Evolutionary conservation across 768 basidiomycete species (phyloP).

Genomic region (Strobilomyces echinocephalus): DNA sequence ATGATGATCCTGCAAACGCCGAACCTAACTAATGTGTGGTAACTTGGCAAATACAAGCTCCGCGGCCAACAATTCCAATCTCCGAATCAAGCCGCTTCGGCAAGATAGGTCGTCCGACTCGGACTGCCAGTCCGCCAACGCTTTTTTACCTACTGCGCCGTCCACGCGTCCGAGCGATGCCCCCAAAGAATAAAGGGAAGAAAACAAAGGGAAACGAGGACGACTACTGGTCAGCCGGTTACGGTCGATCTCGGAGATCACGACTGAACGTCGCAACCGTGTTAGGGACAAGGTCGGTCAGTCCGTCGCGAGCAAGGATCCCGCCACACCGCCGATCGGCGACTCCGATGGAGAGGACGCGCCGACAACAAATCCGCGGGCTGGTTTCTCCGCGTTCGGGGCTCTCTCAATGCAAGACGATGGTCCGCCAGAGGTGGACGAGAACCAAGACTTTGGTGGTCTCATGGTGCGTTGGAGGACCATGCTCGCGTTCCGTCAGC

Average conservation of each 20-base stretch:
- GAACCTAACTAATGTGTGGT: background rate
- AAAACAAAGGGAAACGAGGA: constrained; percentile 81
- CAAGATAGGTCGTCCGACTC: constrained; percentile 13
- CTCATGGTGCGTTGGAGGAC: constrained; percentile 56
- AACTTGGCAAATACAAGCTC: background rate
- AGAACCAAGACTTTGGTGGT: constrained; percentile 67
- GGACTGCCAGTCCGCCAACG: background rate
- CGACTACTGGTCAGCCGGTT: constrained; percentile 59
- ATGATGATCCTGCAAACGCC: constrained; percentile 35
- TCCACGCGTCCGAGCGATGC: constrained; percentile 14
- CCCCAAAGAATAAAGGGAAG: constrained; percentile 79
- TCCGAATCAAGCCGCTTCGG: constrained; percentile 13
- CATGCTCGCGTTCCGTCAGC: background rate
- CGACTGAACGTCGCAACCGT: constrained; percentile 10
- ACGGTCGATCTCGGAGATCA: constrained; percentile 14
- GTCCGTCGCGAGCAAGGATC: constrained; percentile 42
- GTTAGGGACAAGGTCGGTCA: constrained; percentile 64
- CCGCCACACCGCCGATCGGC: constrained; percentile 24
- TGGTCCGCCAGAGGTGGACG: constrained; percentile 42
- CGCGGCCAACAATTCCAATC: constrained; percentile 10
- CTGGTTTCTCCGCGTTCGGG: constrained; percentile 50
- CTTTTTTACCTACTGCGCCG: background rate
- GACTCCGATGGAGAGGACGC: constrained; percentile 42
- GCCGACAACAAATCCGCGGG: constrained; percentile 26
- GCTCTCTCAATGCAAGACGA: constrained; percentile 42